Evolutionary conservation across 768 basidiomycete species (phyloP).

Genomic region (Podaxis mareebaensis): DNA sequence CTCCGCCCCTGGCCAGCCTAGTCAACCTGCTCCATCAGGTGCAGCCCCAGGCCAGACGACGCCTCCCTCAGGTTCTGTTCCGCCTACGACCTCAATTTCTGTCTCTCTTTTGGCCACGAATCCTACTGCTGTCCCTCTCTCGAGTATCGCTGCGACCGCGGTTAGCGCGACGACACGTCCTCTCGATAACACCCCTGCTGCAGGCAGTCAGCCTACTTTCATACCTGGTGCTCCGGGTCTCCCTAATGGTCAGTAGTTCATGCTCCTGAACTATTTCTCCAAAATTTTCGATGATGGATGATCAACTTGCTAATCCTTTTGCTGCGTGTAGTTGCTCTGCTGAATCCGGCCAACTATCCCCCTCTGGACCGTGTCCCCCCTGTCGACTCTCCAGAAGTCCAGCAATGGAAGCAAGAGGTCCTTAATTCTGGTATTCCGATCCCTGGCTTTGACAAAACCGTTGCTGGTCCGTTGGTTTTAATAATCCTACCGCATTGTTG

Average conservation of each 20-base stretch:
- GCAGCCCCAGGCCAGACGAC: slow-evolving; percentile 8
- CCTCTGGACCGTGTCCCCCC: slow-evolving; percentile 62
- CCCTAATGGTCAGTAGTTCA: slow-evolving; percentile 45
- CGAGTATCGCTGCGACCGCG: slow-evolving; percentile 46
- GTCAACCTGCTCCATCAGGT: slow-evolving; percentile 3
- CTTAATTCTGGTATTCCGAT: slow-evolving; percentile 53
- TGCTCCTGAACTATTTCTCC: neutral
- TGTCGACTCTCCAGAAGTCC: slow-evolving; percentile 60
- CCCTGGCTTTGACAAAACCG: slow-evolving; percentile 50
- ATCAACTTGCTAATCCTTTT: slow-evolving; percentile 6
- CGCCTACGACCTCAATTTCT: slow-evolving; percentile 35
- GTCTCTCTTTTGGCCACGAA: slow-evolving; percentile 52
- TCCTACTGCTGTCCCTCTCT: slow-evolving; percentile 61
- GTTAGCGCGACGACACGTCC: slow-evolving; percentile 43
- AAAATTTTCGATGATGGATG: neutral
- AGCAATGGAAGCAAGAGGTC: slow-evolving; percentile 72
- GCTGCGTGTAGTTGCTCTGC: slow-evolving; percentile 34
- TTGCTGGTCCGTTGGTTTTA: slow-evolving; percentile 32
- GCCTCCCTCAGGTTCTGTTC: slow-evolving; percentile 17
- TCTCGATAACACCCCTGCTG: slow-evolving; percentile 44
- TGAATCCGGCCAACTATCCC: slow-evolving; percentile 63
- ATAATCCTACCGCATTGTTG: slow-evolving; percentile 8
- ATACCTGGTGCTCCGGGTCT: slow-evolving; percentile 61
- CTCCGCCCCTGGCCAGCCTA: neutral
- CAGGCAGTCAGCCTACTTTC: slow-evolving; percentile 52